Evolutionary conservation across 2,329 filamentous ascomycete genomes (phyloP).

Genomic region (Cryphonectria carpinicola): DNA sequence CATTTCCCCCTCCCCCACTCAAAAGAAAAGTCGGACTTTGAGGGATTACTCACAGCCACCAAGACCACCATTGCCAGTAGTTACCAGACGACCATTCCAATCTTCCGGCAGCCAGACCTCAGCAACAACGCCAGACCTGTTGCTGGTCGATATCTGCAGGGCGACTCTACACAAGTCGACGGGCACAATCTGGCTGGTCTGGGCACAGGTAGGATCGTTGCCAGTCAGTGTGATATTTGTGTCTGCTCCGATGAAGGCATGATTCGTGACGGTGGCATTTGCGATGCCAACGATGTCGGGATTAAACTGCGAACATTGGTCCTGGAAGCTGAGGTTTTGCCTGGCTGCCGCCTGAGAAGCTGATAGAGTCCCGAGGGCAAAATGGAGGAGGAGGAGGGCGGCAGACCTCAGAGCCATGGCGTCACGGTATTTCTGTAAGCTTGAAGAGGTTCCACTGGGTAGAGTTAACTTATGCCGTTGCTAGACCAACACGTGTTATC

Average conservation of each 20-base stretch:
- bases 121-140: conserved; percentile 47
- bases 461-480: background rate
- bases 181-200: conserved; percentile 25
- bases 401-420: background rate
- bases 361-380: background rate
- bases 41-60: conserved; percentile 43
- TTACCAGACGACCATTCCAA: conserved; percentile 51
- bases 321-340: background rate
- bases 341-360: background rate
- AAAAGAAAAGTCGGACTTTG: background rate
- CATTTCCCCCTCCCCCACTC: background rate
- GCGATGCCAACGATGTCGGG: conserved; percentile 8
- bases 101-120: conserved; percentile 53
- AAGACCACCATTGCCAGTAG: conserved; percentile 53
- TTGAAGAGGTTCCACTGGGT: background rate
- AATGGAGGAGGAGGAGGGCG: background rate
- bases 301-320: conserved; percentile 14
- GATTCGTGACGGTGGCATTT: conserved; percentile 20
- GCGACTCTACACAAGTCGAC: conserved; percentile 36
- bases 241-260: conserved; percentile 31
- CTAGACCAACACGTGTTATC: background rate
- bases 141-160: conserved; percentile 36
- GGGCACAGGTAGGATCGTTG: conserved; percentile 39
- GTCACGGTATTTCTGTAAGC: background rate
- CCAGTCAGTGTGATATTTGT: conserved; percentile 41